Evolutionary conservation across 78 protist genomes (phyloP).

Genomic region (Dictyostelium purpureum): DNA sequence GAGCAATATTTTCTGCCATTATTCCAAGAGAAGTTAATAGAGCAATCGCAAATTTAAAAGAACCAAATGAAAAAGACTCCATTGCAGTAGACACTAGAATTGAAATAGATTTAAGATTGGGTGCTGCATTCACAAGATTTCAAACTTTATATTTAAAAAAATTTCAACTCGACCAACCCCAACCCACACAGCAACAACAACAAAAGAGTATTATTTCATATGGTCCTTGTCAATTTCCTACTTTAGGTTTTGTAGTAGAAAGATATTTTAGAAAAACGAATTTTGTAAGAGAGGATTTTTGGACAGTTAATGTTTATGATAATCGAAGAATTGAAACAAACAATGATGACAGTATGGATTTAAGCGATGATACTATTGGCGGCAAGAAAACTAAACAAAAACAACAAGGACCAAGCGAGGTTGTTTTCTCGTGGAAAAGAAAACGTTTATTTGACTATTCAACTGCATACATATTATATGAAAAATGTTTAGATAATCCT

Average conservation of each 20-base stretch:
- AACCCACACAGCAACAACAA: not conserved
- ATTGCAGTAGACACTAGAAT: conserved; percentile 95
- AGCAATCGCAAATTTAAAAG: conserved; percentile 48
- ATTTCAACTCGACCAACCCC: conserved; percentile 16
- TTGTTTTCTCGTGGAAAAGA: conserved; percentile 83
- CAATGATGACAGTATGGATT: not conserved
- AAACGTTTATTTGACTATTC: conserved; percentile 80
- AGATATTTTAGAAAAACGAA: conserved; percentile 72
- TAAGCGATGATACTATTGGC: not conserved
- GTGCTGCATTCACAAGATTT: conserved; percentile 98
- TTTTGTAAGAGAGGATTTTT: conserved; percentile 93
- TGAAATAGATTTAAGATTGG: conserved; percentile 92
- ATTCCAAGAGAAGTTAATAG: conserved; percentile 62
- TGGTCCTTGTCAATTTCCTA: conserved; percentile 99
- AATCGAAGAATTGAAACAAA: not conserved
- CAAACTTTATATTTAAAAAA: conserved; percentile 90
- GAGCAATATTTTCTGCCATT: conserved; percentile 96
- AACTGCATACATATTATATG: conserved; percentile 38
- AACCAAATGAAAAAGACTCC: conserved; percentile 88
- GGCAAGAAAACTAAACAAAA: not conserved
- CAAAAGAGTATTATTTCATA: conserved; percentile 19
- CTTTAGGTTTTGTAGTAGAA: conserved; percentile 98
- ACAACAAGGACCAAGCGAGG: too few species aligned
- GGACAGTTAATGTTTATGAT: conserved; percentile 47
- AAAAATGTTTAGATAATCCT: conserved; percentile 35